phyloP scores from a whole-genome alignment of 1,284 basidiomycete genomes.

The Ganoderma resinaceum region DNA sequence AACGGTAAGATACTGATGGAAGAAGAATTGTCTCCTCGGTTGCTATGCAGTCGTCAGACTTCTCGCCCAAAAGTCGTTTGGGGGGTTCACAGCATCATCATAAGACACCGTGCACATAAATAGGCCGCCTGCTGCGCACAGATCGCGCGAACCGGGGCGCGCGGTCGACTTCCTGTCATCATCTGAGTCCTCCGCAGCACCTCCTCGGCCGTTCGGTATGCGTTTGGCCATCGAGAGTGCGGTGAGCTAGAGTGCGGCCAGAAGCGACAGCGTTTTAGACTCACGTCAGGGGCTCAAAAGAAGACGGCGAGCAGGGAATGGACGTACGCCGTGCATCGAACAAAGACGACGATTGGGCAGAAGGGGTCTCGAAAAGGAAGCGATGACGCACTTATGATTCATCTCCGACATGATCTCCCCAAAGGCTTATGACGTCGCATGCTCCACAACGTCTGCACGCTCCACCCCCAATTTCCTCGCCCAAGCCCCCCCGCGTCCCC shows the following conservation, averaged over 20 bases:
- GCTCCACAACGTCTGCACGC: slow-evolving; percentile 32
- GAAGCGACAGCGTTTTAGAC: neutral
- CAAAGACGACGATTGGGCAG: slow-evolving; percentile 6
- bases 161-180: neutral
- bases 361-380: slow-evolving; percentile 10
- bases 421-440: slow-evolving; percentile 36
- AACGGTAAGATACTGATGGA: slow-evolving; percentile 13
- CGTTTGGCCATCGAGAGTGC: neutral
- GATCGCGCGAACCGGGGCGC: neutral
- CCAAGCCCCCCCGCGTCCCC: neutral
- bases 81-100: slow-evolving; percentile 24
- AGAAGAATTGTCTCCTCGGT: slow-evolving; percentile 21
- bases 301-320: neutral
- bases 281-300: slow-evolving; percentile 3
- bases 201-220: neutral
- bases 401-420: slow-evolving; percentile 56
- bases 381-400: slow-evolving; percentile 46
- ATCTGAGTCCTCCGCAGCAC: slow-evolving; percentile 20
- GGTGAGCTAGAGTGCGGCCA: neutral
- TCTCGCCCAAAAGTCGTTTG: slow-evolving; percentile 17
- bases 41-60: slow-evolving; percentile 28
- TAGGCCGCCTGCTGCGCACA: slow-evolving; percentile 18
- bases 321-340: neutral
- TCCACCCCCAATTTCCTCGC: slow-evolving; percentile 16
- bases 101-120: slow-evolving; percentile 25